Evolutionary conservation across 768 basidiomycete species (phyloP).

Genomic region (Boletus rubescentipes): DNA sequence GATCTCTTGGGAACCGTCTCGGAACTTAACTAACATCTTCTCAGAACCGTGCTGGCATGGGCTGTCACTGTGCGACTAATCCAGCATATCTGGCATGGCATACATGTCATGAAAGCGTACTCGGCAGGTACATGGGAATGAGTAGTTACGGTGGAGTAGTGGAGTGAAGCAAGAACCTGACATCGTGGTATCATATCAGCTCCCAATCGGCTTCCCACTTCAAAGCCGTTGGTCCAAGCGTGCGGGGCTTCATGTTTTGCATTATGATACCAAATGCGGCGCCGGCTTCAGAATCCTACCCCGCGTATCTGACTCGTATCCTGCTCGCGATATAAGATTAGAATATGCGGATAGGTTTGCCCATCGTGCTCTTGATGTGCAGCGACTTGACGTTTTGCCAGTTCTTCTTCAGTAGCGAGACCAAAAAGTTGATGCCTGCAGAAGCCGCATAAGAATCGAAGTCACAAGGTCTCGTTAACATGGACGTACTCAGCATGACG

Average conservation of each 20-base stretch:
- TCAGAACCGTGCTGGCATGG: conserved; percentile 13
- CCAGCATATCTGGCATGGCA: conserved; percentile 8
- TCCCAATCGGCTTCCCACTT: conserved; percentile 82
- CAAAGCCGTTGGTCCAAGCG: conserved; percentile 94
- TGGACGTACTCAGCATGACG: conserved; percentile 87
- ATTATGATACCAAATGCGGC: conserved; percentile 49
- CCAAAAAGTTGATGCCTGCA: conserved; percentile 97
- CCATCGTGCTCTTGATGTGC: conserved; percentile 99
- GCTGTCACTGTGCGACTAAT: background rate
- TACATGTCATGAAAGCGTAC: conserved; percentile 13
- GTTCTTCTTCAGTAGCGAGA: conserved; percentile 99
- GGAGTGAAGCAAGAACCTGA: conserved; percentile 21
- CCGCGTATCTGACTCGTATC: conserved; percentile 10
- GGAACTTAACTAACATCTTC: conserved; percentile 1
- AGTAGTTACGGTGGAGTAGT: conserved; percentile 10
- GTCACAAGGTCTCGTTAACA: background rate
- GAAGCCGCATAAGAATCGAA: conserved; percentile 6
- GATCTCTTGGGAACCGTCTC: conserved; percentile 8
- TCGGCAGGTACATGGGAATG: conserved; percentile 23
- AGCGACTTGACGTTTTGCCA: conserved; percentile 99
- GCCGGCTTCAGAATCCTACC: conserved; percentile 16
- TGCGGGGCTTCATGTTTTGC: conserved; percentile 97
- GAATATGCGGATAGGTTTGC: conserved; percentile 95
- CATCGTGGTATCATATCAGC: conserved; percentile 56
- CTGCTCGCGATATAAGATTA: conserved; percentile 36